Conservation (phyloP, 495 filamentous ascomycete genomes). For the Xylaria flabelliformis region DNA sequence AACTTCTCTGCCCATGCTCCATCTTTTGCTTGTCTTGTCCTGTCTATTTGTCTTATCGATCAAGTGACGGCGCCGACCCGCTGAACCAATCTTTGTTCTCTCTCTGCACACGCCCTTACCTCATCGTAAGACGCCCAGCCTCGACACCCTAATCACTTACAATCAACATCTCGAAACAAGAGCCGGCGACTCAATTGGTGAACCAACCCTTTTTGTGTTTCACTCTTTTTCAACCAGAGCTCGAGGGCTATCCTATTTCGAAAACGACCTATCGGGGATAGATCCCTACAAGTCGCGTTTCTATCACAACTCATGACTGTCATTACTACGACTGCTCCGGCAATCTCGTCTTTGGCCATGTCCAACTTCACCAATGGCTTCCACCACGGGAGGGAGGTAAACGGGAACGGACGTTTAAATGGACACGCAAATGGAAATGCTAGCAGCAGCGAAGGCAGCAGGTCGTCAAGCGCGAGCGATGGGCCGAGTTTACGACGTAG, state of each 20-base stretch:
- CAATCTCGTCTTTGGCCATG: conserved; percentile 35
- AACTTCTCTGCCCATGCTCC: conserved; percentile 16
- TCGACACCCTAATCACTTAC: background rate
- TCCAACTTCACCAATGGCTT: conserved; percentile 39
- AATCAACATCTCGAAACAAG: background rate
- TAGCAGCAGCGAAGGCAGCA: conserved; percentile 31
- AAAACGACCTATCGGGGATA: background rate
- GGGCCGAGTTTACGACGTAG: conserved; percentile 53
- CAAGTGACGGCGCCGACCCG: background rate
- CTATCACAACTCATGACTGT: conserved; percentile 28
- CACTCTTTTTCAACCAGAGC: background rate
- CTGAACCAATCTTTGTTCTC: background rate
- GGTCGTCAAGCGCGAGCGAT: conserved; percentile 32
- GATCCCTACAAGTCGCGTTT: conserved; percentile 6
- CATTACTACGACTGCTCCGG: conserved; percentile 29
- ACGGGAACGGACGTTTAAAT: conserved; percentile 35
- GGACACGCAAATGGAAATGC: conserved; percentile 33
- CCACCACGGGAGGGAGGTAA: conserved; percentile 36
- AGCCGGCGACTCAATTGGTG: conserved; percentile 9
- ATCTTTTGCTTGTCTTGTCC: conserved; percentile 7
- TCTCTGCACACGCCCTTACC: background rate
- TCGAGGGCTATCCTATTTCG: background rate
- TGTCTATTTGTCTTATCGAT: background rate
- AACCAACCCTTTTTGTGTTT: background rate
- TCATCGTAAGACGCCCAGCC: background rate